Evolutionary conservation across 139 green algal genomes (phyloP).

Genomic region (Gonium pectorale): DNA sequence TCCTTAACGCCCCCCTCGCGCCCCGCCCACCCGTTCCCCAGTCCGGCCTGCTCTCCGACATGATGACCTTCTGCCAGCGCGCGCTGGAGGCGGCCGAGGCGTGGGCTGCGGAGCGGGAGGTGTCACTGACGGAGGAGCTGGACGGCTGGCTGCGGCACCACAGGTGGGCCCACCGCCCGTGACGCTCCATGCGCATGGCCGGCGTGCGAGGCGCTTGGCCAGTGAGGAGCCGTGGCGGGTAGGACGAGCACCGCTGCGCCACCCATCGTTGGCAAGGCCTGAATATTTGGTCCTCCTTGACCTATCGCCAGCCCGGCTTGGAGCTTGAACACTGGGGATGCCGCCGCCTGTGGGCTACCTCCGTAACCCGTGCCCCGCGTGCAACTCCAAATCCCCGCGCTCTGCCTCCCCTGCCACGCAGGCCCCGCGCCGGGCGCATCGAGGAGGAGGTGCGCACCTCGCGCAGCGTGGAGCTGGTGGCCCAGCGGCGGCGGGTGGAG

Average conservation of each 20-base stretch:
- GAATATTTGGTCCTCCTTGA: too few relatives aligned
- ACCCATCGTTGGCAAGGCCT: too few relatives aligned
- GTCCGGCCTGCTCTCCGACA: slow-evolving; percentile 61
- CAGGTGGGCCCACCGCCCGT: too few relatives aligned
- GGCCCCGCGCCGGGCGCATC: slow-evolving; percentile 68
- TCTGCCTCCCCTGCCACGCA: not conserved
- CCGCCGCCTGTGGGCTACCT: too few relatives aligned
- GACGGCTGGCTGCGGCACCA: slow-evolving; percentile 68
- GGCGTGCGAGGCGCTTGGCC: too few relatives aligned
- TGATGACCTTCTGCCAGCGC: slow-evolving; percentile 56
- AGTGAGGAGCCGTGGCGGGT: too few relatives aligned
- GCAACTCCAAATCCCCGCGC: not conserved
- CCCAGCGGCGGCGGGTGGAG: slow-evolving; percentile 64
- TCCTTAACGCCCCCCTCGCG: not conserved
- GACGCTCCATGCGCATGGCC: too few relatives aligned
- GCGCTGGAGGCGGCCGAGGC: slow-evolving; percentile 35
- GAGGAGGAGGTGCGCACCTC: slow-evolving; percentile 70
- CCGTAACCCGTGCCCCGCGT: too few relatives aligned
- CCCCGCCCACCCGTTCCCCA: not conserved
- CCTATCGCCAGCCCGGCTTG: too few relatives aligned
- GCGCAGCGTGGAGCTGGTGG: slow-evolving; percentile 68
- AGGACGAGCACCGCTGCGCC: too few relatives aligned
- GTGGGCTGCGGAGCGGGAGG: slow-evolving; percentile 66
- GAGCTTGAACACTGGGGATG: too few relatives aligned
- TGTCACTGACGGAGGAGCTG: slow-evolving; percentile 70